Evolutionary conservation across 139 green algal genomes (phyloP).

Genomic region (Pleodorina starrii): DNA sequence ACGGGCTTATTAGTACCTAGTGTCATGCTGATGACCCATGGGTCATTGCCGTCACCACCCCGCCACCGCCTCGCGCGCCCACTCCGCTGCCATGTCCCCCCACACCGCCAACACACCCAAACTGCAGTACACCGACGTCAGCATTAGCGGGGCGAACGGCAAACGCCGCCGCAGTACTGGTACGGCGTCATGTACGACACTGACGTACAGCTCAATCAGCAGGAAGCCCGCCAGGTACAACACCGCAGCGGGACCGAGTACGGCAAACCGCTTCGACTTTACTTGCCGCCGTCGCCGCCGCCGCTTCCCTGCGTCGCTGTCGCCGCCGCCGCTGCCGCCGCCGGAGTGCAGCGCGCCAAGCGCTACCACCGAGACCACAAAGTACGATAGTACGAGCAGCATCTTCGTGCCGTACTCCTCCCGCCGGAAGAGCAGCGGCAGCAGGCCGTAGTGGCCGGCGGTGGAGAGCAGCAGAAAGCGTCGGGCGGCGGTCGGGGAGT

Average conservation of each 20-base stretch:
- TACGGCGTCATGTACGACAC: slow-evolving; percentile 58
- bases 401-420: slow-evolving; percentile 89
- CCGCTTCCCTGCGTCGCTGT: too few species aligned
- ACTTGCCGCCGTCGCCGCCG: too few species aligned
- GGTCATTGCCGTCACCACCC: background rate
- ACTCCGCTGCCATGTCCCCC: slow-evolving; percentile 52
- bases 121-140: slow-evolving; percentile 85
- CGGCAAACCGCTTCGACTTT: background rate
- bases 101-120: slow-evolving; percentile 71
- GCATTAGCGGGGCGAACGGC: slow-evolving; percentile 91
- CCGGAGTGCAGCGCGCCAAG: slow-evolving; percentile 41
- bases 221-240: slow-evolving; percentile 77
- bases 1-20: too few species aligned
- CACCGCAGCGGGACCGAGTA: background rate
- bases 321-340: too few species aligned
- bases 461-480: slow-evolving; percentile 74
- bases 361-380: slow-evolving; percentile 7
- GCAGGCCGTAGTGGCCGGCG: slow-evolving; percentile 76
- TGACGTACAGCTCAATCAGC: slow-evolving; percentile 78
- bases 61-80: background rate
- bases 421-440: slow-evolving; percentile 85
- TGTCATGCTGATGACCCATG: too few species aligned
- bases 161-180: slow-evolving; percentile 65
- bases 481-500: slow-evolving; percentile 18
- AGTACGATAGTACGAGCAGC: slow-evolving; percentile 66